phyloP scores from a whole-genome alignment of 257 asterid species.

The Handroanthus guayacan region DNA sequence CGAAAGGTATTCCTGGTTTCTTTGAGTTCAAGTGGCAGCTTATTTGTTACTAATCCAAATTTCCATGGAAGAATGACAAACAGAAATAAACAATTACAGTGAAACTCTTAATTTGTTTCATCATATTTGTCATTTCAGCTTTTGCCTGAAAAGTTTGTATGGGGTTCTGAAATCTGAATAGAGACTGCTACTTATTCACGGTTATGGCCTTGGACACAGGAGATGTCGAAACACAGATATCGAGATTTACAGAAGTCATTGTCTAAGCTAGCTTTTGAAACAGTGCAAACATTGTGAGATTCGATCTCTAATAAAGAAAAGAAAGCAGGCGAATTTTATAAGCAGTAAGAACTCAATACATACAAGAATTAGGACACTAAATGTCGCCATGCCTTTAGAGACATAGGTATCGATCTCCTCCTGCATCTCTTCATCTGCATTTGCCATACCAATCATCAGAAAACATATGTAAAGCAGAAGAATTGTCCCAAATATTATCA shows the following conservation, averaged over 20 bases:
- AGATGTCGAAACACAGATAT: background rate
- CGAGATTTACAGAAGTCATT: background rate
- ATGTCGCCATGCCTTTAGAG: slow-evolving; percentile 74
- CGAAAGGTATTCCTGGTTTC: too few relatives aligned
- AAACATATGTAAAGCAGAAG: slow-evolving; percentile 26
- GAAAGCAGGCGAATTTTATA: background rate
- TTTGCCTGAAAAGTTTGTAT: too few relatives aligned
- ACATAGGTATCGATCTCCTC: slow-evolving; percentile 77
- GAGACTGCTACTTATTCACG: too few relatives aligned
- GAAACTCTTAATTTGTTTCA: too few relatives aligned
- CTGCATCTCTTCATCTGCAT: slow-evolving; percentile 92
- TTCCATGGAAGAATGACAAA: too few relatives aligned
- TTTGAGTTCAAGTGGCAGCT: too few relatives aligned
- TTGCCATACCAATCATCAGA: slow-evolving; percentile 40
- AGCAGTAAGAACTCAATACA: slow-evolving; percentile 39
- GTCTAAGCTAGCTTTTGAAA: slow-evolving; percentile 20
- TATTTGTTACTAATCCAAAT: too few relatives aligned
- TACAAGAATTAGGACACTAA: slow-evolving; percentile 78
- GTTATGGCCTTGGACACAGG: too few relatives aligned
- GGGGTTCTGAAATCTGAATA: too few relatives aligned
- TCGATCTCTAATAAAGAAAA: slow-evolving; percentile 9
- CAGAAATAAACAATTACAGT: too few relatives aligned
- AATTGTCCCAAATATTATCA: slow-evolving; percentile 12
- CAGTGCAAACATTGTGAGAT: background rate
- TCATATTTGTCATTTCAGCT: too few relatives aligned